Base-by-base conservation (phyloP, 176 grass and related monocot genomes). In the Zea luxurians region DNA sequence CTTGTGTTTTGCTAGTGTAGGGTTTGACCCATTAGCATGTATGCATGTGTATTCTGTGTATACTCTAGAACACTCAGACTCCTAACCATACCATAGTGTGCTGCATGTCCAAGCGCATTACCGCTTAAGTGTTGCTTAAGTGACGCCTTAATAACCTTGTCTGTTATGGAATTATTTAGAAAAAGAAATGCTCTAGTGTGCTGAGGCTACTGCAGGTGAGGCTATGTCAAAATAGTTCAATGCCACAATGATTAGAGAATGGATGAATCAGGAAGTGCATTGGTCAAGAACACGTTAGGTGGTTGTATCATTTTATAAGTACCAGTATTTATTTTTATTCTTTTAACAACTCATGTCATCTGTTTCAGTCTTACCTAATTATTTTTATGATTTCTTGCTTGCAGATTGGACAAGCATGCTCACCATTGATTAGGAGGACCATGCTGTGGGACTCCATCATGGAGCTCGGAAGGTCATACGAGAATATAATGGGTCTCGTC, bases 391-490 rank as follows among this genome's bases (percentile, higher is more conserved):
- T 48, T 58, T 53, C 70, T 70, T 53, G 58, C 45, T 54, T 16
- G 35, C 66, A 99, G 96, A 92, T 99, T 18, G 92, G 78, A 42
- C 96, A 99, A 83, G 88, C 84, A 44, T 96, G 83, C 43, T 73
- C 86, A 12, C 84, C 86, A 6, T 50, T 96, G 40, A 4, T 89
- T 4, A 85, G 60, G 76, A 79, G 13, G 57, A 80, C 76, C 35
- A 41, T 63, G 37, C 49, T 96, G 10, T 99, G 96, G 96, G 96
- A 99, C 52, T 96, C 96, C 7, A 99, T 99, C 79, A 89, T 79
- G 96, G 96, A 99, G 76, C 90, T 99, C 4, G 92, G 92, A 21
- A 96, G 92, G 80, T 68, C 75, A 42, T 99, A 96, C 8, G 96
- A 99, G 43, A 91, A 91, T 70, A 76, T 88, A 42, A 99, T 99